These are phyloP conservation scores for Umbelopsis isabellina DNA, from an alignment of 192 early-diverging fungal genomes.

Conservation along the genomic window DNA sequence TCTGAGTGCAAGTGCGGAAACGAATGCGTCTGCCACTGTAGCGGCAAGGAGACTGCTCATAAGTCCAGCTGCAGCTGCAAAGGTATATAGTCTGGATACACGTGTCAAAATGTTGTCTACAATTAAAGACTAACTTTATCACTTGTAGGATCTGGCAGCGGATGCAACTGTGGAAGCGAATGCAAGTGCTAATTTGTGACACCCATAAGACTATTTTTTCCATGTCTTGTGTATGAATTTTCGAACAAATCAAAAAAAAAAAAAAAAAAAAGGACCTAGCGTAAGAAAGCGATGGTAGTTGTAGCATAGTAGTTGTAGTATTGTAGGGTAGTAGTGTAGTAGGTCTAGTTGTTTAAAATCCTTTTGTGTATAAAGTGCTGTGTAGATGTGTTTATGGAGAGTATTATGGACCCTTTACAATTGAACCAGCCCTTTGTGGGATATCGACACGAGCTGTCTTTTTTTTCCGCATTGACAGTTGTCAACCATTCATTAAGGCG, in stretches of 20 bases:
- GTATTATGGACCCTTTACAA: no score
- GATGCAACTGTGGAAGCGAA: neutral
- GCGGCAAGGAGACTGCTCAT: neutral
- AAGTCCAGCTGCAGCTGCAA: neutral
- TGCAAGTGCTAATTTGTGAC: slow-evolving; percentile 2
- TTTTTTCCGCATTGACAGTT: no score
- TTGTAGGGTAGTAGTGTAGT: no score
- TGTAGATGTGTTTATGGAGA: no score
- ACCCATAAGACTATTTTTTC: neutral
- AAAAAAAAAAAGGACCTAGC: neutral
- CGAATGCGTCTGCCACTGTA: neutral
- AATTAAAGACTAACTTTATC: neutral
- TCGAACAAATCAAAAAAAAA: neutral
- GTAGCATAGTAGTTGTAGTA: neutral
- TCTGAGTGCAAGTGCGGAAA: slow-evolving; percentile 18
- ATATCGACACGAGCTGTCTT: no score
- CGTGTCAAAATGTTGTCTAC: neutral
- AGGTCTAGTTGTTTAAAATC: no score
- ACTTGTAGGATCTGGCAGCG: neutral
- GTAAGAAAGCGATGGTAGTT: neutral
- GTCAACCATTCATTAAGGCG: no score
- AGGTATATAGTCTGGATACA: neutral
- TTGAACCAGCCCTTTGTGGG: no score
- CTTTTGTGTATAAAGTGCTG: no score
- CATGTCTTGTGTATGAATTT: neutral